Conservation (phyloP, 257 asterid species). For the Solanum habrochaites region DNA sequence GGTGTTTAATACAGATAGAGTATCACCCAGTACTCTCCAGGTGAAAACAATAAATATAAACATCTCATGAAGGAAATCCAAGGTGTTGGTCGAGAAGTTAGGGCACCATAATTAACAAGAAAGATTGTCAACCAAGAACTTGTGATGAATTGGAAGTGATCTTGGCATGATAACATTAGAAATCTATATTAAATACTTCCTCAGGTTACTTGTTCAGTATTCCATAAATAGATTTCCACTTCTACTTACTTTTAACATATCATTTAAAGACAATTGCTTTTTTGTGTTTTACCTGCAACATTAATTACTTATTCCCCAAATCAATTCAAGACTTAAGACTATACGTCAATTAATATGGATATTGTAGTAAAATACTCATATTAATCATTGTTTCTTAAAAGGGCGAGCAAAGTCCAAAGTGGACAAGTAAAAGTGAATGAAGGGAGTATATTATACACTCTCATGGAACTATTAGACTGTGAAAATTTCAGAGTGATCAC, state of each 20-base stretch:
- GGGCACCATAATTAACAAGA: background rate
- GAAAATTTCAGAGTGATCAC: background rate
- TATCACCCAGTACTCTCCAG: background rate
- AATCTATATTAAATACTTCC: background rate
- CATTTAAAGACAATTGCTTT: background rate
- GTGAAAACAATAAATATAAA: background rate
- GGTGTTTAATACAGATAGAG: background rate
- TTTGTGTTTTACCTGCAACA: background rate
- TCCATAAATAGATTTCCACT: background rate
- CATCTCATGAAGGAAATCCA: background rate
- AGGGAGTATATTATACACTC: background rate
- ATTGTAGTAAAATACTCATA: background rate
- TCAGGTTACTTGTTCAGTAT: background rate
- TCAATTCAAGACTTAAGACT: background rate
- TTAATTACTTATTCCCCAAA: background rate
- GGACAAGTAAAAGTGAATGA: background rate
- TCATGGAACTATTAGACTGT: background rate
- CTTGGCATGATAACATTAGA: background rate
- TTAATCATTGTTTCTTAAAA: background rate
- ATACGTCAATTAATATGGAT: background rate
- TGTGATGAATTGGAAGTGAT: background rate
- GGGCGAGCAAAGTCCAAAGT: background rate
- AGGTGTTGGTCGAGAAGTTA: background rate
- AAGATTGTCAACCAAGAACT: background rate
- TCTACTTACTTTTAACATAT: background rate